Base-by-base conservation (phyloP, 768 basidiomycete species). In the Inosperma sp. region DNA sequence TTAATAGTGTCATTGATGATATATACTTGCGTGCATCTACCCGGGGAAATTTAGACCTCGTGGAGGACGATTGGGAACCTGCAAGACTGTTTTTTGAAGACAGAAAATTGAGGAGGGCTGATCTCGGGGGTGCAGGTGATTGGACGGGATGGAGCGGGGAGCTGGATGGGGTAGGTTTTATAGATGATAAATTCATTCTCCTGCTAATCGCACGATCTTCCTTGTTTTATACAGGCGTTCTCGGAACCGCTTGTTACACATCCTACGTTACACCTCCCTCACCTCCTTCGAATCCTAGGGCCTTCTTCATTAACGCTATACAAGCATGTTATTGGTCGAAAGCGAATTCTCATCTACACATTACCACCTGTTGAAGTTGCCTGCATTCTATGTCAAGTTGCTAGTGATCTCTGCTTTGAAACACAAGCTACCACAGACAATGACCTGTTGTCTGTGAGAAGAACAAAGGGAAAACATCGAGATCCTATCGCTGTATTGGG, bases 281-380 rank as follows among this genome's bases (percentile, higher is more conserved):
- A 88, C 52, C 69, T 92, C 17, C 68, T 92, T 23, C 82, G 83
- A 23, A 82, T 90, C 46, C 72, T 93, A 21, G 90, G 90, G 0
- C 87, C 88, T 0, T 87, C 88, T 1, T 79, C 81, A 0, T 67
- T 92, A 29, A 91, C 87, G 0, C 65, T 92, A 2, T 88, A 88
- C 69, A 90, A 90, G 59, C 81, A 90, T 58, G 78, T 88, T 13
- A 73, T 92, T 4, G 83, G 83, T 0, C 77, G 89, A 5, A 80
- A 75, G 46, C 74, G 90, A 13, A 79, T 92, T n/a, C 70, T 93
- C 30, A 83, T 93, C 27, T 88, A 87, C 62, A 88, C 89, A 0
- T 70, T 81, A 2, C 88, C 88, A 0, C 86, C 88, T 0, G 86
- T 91, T 10, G 86, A 91, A 61, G 79, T 81, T 0, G 86, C 89